These are phyloP conservation scores for Linnemannia zychae DNA, from an alignment of 192 early-diverging fungal genomes.

Conservation along the genomic window DNA sequence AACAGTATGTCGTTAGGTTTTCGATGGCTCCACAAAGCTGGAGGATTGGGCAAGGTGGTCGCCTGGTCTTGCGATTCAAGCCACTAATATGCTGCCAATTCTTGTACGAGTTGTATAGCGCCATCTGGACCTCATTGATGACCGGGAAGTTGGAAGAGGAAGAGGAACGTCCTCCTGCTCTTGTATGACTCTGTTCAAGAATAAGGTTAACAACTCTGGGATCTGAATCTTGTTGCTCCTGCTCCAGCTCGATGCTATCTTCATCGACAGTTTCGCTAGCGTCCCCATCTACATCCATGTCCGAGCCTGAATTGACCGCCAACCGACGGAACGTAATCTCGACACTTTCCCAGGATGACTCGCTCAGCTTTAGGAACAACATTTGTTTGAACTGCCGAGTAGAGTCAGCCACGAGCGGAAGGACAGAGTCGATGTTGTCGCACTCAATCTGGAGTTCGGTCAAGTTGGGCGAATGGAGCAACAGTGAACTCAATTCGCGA, in stretches of 20 bases:
- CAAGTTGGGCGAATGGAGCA: constrained; percentile 17
- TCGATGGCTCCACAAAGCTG: constrained; percentile 19
- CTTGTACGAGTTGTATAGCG: not conserved
- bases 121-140: not conserved
- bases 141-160: not conserved
- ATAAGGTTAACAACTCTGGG: not conserved
- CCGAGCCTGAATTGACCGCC: not conserved
- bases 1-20: not conserved
- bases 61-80: constrained; percentile 16
- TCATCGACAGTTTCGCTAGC: too few species aligned
- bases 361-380: constrained; percentile 21
- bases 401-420: not conserved
- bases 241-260: not conserved
- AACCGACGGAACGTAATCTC: constrained; percentile 15
- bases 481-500: not conserved
- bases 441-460: constrained; percentile 26
- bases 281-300: not conserved
- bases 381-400: constrained; percentile 10
- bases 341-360: constrained; percentile 18
- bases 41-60: not conserved
- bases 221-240: not conserved
- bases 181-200: not conserved
- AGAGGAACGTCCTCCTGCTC: not conserved
- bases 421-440: constrained; percentile 12
- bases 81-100: not conserved